Conservation (phyloP, 306 rosid species). For the Pyrus betulifolia region DNA sequence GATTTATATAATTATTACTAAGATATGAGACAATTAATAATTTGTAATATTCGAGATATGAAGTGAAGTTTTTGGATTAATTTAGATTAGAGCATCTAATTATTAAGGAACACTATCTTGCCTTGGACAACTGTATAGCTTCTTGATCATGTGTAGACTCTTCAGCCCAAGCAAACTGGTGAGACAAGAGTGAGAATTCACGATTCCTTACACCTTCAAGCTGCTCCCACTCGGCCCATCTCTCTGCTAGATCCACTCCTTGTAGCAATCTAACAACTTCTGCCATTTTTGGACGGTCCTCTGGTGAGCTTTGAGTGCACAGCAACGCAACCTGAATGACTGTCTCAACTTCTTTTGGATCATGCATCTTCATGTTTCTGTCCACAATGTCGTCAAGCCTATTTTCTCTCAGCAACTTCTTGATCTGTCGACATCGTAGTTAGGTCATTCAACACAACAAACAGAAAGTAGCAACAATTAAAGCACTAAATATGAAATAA, state of each 20-base stretch:
- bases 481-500: not conserved
- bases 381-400: slow-evolving; percentile 76
- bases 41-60: not conserved
- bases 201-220: slow-evolving; percentile 51
- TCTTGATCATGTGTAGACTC: slow-evolving; percentile 78
- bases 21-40: not conserved
- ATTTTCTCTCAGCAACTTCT: slow-evolving; percentile 64
- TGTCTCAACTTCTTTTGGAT: slow-evolving; percentile 54
- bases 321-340: slow-evolving; percentile 73
- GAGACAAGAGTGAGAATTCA: slow-evolving; percentile 44
- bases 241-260: slow-evolving; percentile 61
- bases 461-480: not conserved
- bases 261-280: slow-evolving; percentile 57
- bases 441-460: slow-evolving; percentile 1
- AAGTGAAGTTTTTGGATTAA: not conserved
- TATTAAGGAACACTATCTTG: slow-evolving; percentile 38
- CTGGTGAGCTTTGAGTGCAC: slow-evolving; percentile 64
- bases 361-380: slow-evolving; percentile 48
- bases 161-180: slow-evolving; percentile 66
- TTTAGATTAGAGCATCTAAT: not conserved
- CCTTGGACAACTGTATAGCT: slow-evolving; percentile 74
- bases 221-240: slow-evolving; percentile 82
- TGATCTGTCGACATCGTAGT: slow-evolving; percentile 37
- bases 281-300: slow-evolving; percentile 73
- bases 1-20: not conserved